Evolutionary conservation across 2,329 filamentous ascomycete species (phyloP), one percentile per base, ranked within the genome.

Genomic region (Fusarium secorum): DNA sequence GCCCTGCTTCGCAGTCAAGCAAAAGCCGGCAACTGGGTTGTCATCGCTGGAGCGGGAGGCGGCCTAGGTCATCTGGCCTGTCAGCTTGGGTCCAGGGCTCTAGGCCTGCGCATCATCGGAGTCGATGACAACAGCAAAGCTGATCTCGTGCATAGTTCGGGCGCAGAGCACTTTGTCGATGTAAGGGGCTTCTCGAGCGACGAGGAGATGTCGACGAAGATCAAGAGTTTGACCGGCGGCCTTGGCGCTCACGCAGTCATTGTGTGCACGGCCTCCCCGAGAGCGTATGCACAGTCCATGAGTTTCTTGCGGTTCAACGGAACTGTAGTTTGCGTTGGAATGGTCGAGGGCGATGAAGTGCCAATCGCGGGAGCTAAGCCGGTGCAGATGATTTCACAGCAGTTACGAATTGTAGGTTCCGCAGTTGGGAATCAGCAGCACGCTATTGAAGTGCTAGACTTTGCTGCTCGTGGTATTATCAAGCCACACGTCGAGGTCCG

Each of bases 161-260:
- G 44, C 3, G 44, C 20, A n/a, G 26, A 30, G 44, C 20, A 46
- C 20, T 46, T 46, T 9, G 26, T 46, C 4, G 20, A 46, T 30
- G 26, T n/a, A 14, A 30, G 7, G 44, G 26, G 14, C 1, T 46
- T 30, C 26, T 30, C 20, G 0, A 46, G 44, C 4, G 26, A 30
- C 4, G 26, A 46, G 14, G 44, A 46, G 26, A 46, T 46, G 26
- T 4, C 26, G 0, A 3, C 20, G 0, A n/a, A 17, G 5, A 30
- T 46, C 20, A n/a, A 46, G 26, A 30, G 4, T 9, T 4, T 46
- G 10, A 17, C 26, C 0, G 26, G 44, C 0, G 26, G 44, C 0
- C 44, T 46, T 4, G 26, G 44, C 0, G 26, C 44, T 46, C 26
- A 46, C 3, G 26, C 20, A 17, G 44, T 46, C 0, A 46, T 30